Evolutionary conservation across 441 rosid species (phyloP).

Genomic region (Iberis amara): DNA sequence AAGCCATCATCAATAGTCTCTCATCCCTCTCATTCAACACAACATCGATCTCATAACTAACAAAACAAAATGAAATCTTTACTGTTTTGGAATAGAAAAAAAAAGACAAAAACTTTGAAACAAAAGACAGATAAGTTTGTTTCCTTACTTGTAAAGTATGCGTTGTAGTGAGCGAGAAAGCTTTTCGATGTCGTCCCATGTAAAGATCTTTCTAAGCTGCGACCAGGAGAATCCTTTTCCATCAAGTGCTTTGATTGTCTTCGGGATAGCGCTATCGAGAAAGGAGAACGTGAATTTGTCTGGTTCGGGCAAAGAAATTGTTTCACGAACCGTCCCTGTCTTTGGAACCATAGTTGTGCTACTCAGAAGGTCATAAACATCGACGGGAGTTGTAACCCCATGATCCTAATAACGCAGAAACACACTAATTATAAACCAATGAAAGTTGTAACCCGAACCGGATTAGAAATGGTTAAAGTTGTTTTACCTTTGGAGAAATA

Average conservation of each 20-base stretch:
- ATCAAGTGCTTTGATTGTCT: conserved; percentile 34
- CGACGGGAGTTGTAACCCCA: conserved; percentile 42
- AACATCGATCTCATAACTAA: conserved; percentile 59
- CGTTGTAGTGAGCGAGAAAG: conserved; percentile 43
- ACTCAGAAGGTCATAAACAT: conserved; percentile 55
- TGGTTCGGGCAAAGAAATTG: conserved; percentile 28
- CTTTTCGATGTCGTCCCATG: conserved; percentile 45
- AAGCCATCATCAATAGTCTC: conserved; percentile 43
- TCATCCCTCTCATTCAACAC: conserved; percentile 51
- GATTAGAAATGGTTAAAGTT: conserved; percentile 8
- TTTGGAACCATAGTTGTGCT: conserved; percentile 30
- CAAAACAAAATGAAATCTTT: conserved; percentile 7
- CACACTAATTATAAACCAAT: conserved; percentile 3
- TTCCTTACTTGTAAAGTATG: conserved; percentile 67
- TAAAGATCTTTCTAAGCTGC: conserved; percentile 32
- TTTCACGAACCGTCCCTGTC: conserved; percentile 17
- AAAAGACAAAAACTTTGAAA: neutral
- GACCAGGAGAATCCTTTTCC: conserved; percentile 36
- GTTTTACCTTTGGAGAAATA: conserved; percentile 53
- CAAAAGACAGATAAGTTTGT: neutral
- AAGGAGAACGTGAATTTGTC: conserved; percentile 36
- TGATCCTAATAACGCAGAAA: conserved; percentile 39
- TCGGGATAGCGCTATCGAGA: conserved; percentile 33
- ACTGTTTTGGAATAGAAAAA: neutral
- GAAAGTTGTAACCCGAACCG: conserved; percentile 1